Conservation (phyloP, 257 asterid species). For the Solanum rostratum region DNA sequence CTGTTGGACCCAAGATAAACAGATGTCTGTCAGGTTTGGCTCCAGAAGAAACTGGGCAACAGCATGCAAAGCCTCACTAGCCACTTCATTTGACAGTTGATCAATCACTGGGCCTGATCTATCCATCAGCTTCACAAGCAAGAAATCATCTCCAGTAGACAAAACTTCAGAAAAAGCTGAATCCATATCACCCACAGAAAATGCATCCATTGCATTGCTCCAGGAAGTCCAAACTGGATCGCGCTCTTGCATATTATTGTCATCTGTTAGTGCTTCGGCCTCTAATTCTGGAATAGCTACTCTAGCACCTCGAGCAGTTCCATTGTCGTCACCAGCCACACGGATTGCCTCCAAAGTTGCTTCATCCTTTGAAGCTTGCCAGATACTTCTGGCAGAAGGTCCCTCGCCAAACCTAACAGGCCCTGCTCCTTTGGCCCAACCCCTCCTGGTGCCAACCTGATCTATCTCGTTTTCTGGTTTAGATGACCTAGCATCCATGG, state of each 20-base stretch:
- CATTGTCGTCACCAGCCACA: conserved; percentile 91
- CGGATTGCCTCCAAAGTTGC: conserved; percentile 96
- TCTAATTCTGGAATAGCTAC: conserved; percentile 80
- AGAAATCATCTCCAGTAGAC: conserved; percentile 72
- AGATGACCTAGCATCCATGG: conserved; percentile 37
- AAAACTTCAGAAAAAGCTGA: conserved; percentile 84
- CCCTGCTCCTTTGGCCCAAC: conserved; percentile 71
- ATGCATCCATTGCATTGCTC: conserved; percentile 95
- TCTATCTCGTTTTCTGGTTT: conserved; percentile 55
- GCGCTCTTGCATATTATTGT: conserved; percentile 53
- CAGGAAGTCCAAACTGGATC: conserved; percentile 82
- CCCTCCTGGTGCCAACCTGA: conserved; percentile 57
- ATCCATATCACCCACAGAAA: conserved; percentile 71
- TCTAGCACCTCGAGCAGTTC: conserved; percentile 55
- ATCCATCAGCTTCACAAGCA: conserved; percentile 94
- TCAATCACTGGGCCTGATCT: conserved; percentile 84
- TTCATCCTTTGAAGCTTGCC: conserved; percentile 99
- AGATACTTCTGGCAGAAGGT: conserved; percentile 97
- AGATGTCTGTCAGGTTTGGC: conserved; percentile 56
- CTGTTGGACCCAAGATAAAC: conserved; percentile 96
- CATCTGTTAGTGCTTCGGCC: conserved; percentile 73
- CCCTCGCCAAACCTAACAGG: conserved; percentile 95
- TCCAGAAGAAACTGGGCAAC: conserved; percentile 70
- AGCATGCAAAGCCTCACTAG: conserved; percentile 61
- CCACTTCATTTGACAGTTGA: conserved; percentile 76